phyloP scores from a whole-genome alignment of 768 basidiomycete species.

The Porpolomopsis calyptriformis region DNA sequence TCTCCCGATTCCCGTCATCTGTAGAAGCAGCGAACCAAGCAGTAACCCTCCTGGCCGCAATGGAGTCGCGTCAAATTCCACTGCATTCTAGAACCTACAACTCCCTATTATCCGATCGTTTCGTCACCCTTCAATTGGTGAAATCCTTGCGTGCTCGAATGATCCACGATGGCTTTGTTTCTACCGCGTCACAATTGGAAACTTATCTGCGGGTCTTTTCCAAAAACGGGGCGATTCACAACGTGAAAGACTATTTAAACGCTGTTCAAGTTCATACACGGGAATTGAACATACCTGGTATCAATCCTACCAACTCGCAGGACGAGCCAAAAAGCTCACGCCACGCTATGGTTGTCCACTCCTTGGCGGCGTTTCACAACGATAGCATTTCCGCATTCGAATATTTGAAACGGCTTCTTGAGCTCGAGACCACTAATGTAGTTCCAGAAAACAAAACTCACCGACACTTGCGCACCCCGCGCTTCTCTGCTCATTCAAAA shows the following conservation, averaged over 20 bases:
- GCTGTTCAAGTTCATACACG: conserved; percentile 22
- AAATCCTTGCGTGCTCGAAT: conserved; percentile 35
- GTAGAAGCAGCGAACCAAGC: conserved; percentile 29
- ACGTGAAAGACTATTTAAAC: conserved; percentile 29
- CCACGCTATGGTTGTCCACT: conserved; percentile 31
- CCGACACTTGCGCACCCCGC: conserved; percentile 1
- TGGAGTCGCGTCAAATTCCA: conserved; percentile 35
- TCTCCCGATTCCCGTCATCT: conserved; percentile 31
- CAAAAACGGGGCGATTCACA: conserved; percentile 31
- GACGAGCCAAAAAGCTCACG: conserved; percentile 2
- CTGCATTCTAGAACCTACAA: conserved; percentile 34
- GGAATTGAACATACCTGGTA: background rate
- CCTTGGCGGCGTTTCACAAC: conserved; percentile 29
- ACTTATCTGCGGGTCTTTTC: conserved; percentile 38
- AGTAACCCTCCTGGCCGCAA: conserved; percentile 32
- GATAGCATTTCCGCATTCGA: conserved; percentile 35
- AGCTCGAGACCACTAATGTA: background rate
- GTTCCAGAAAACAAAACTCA: background rate
- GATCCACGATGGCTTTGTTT: conserved; percentile 29
- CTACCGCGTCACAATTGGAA: conserved; percentile 35
- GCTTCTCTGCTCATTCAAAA: conserved; percentile 9
- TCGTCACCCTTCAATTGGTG: conserved; percentile 40
- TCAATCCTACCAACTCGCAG: background rate
- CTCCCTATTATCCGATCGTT: conserved; percentile 37
- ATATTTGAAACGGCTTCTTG: conserved; percentile 31